Conservation (phyloP, 1,284 basidiomycete genomes). For the Trichosporon sp. region DNA sequence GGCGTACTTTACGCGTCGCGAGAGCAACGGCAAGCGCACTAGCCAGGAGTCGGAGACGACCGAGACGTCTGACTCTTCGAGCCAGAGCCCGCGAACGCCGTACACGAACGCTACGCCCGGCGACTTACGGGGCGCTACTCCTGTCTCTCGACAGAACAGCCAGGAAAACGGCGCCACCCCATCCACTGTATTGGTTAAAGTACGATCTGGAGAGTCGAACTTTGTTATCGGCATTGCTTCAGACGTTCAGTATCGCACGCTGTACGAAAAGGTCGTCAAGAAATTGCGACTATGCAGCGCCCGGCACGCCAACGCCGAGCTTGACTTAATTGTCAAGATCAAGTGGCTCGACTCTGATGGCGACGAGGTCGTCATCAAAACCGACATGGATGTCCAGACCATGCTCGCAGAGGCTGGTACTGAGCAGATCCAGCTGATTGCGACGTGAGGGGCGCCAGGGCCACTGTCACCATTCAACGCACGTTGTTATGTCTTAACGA, state of each 20-base stretch:
- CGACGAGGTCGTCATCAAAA: conserved; percentile 50
- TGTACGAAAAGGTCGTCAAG: conserved; percentile 85
- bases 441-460: conserved; percentile 10
- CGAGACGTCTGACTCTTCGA: conserved; percentile 54
- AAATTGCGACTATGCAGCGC: conserved; percentile 88
- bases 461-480: background rate
- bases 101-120: conserved; percentile 62
- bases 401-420: conserved; percentile 45
- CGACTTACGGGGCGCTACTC: conserved; percentile 42
- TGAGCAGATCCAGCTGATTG: conserved; percentile 36
- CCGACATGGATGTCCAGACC: conserved; percentile 50
- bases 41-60: conserved; percentile 51
- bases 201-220: conserved; percentile 57
- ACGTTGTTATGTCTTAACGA: conserved; percentile 17
- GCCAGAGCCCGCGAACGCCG: conserved; percentile 58
- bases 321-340: conserved; percentile 64
- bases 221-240: conserved; percentile 87
- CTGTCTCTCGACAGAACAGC: conserved; percentile 45
- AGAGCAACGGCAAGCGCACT: conserved; percentile 46
- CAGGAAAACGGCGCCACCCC: conserved; percentile 28
- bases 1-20: conserved; percentile 46
- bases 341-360: conserved; percentile 52
- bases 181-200: conserved; percentile 72
- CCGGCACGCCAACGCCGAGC: conserved; percentile 69
- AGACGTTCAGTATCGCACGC: conserved; percentile 72